Conservation (phyloP, 2,329 filamentous ascomycete genomes). For the Colletotrichum euphorbiae region DNA sequence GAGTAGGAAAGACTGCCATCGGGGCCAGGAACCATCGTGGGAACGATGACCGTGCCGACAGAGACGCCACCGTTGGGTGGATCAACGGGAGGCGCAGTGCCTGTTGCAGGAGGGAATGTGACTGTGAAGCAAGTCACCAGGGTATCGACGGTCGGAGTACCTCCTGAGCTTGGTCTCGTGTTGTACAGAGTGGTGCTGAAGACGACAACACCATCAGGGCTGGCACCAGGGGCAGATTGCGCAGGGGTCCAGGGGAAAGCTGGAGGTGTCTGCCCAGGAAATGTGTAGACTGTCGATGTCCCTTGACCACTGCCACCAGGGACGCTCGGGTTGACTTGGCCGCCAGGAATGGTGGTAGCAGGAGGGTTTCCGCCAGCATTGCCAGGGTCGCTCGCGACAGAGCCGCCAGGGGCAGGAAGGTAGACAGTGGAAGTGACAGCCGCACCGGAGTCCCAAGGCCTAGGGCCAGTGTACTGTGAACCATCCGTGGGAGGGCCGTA, state of each 20-base stretch:
- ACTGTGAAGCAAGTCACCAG: conserved; percentile 46
- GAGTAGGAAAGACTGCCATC: conserved; percentile 48
- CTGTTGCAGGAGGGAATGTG: conserved; percentile 33
- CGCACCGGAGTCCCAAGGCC: conserved; percentile 37
- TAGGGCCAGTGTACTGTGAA: conserved; percentile 41
- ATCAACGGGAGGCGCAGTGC: conserved; percentile 1
- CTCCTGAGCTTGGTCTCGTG: conserved; percentile 24
- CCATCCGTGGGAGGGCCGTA: conserved; percentile 39
- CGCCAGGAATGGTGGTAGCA: conserved; percentile 13
- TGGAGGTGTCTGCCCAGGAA: conserved; percentile 18
- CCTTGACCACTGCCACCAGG: conserved; percentile 2
- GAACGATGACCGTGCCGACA: conserved; percentile 23
- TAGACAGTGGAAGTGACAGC: conserved; percentile 12
- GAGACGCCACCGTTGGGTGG: conserved; percentile 1
- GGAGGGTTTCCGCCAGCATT: conserved; percentile 8
- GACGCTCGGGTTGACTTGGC: background rate
- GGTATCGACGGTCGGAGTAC: conserved; percentile 30
- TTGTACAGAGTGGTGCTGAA: conserved; percentile 39
- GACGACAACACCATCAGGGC: conserved; percentile 22
- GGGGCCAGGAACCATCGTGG: conserved; percentile 43
- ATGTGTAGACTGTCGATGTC: background rate
- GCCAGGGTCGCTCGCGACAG: background rate
- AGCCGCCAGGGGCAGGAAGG: conserved; percentile 40
- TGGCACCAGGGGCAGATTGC: conserved; percentile 11
- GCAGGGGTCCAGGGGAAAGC: conserved; percentile 26